Conservation (phyloP, 345 rosid genomes). For the Lepidium didymum region DNA sequence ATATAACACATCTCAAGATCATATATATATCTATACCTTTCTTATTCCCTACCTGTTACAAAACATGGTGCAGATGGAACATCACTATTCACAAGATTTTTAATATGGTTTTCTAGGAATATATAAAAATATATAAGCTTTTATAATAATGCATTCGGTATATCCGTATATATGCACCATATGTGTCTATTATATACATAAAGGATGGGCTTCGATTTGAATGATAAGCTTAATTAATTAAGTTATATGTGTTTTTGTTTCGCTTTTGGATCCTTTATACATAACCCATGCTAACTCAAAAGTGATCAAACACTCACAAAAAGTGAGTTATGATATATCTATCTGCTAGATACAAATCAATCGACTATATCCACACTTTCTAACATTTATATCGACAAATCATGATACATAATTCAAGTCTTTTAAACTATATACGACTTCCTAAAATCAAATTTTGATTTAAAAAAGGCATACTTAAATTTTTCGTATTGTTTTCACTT, state of each 20-base stretch:
- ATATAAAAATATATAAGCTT: background rate
- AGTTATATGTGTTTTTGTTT: background rate
- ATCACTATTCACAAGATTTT: conserved; percentile 22
- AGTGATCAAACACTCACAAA: too few relatives aligned
- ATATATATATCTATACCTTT: background rate
- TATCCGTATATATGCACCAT: background rate
- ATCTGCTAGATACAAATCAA: too few relatives aligned
- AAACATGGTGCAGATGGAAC: conserved; percentile 24
- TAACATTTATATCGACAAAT: too few relatives aligned
- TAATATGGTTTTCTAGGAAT: background rate
- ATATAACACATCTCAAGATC: conserved; percentile 25
- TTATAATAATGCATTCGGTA: background rate
- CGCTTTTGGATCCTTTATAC: conserved; percentile 1
- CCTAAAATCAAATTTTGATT: too few relatives aligned
- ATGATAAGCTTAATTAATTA: conserved; percentile 20
- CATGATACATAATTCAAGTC: too few relatives aligned
- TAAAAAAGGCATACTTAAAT: too few relatives aligned
- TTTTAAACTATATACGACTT: too few relatives aligned
- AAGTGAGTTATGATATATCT: too few relatives aligned
- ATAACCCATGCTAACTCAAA: conserved; percentile 11
- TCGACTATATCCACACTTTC: too few relatives aligned
- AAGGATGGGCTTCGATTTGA: conserved; percentile 13
- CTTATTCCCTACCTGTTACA: conserved; percentile 15
- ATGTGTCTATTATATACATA: background rate
- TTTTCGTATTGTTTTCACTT: too few relatives aligned